These are phyloP conservation scores for Triglochin maritima DNA, from an alignment of 106 monocot genomes.

Conservation along the genomic window DNA sequence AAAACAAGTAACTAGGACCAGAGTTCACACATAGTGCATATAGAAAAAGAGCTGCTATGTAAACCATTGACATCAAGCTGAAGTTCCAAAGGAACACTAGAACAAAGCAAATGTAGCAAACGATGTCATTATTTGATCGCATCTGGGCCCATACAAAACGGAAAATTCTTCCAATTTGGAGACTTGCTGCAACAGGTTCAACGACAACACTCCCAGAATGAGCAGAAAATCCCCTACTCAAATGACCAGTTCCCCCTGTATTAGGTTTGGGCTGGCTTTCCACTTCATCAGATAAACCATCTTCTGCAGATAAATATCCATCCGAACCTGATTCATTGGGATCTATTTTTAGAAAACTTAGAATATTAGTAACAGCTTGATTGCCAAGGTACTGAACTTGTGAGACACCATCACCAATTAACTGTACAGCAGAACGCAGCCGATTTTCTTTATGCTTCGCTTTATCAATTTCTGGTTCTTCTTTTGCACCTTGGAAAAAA, in stretches of 20 bases:
- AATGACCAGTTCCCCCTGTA: slow-evolving; percentile 5
- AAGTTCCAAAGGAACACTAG: slow-evolving; percentile 92
- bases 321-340: slow-evolving; percentile 62
- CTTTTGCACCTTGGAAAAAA: slow-evolving; percentile 15
- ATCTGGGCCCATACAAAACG: slow-evolving; percentile 85
- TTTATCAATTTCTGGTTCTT: slow-evolving; percentile 16
- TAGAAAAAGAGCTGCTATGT: slow-evolving; percentile 75
- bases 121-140: slow-evolving; percentile 92
- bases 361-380: slow-evolving; percentile 92
- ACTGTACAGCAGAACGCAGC: slow-evolving; percentile 77
- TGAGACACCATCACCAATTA: slow-evolving; percentile 94
- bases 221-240: slow-evolving; percentile 39
- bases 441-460: slow-evolving; percentile 56
- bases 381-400: slow-evolving; percentile 94
- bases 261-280: slow-evolving; percentile 24
- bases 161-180: slow-evolving; percentile 67
- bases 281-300: slow-evolving; percentile 43
- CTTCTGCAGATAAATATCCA: slow-evolving; percentile 42
- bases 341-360: slow-evolving; percentile 87
- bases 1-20: slow-evolving; percentile 84
- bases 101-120: slow-evolving; percentile 88
- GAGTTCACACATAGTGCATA: slow-evolving; percentile 95
- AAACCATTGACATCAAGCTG: slow-evolving; percentile 84
- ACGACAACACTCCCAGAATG: slow-evolving; percentile 25
- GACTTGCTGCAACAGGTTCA: slow-evolving; percentile 37